Conservation (phyloP, 169 alveolate genomes). For the Eimeria tenella region DNA sequence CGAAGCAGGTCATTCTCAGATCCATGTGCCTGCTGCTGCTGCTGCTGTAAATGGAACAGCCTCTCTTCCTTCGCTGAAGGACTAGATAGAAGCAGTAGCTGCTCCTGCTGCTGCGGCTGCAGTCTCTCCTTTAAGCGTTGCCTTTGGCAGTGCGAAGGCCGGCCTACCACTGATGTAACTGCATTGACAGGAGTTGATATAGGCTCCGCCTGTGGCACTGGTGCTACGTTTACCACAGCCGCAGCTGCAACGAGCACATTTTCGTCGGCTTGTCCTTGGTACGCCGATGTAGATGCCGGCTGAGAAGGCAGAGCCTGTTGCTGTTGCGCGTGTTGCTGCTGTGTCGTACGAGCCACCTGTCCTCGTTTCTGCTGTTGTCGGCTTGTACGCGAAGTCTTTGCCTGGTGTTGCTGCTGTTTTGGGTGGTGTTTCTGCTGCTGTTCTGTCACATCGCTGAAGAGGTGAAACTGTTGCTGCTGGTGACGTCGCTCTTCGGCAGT, state of each 20-base stretch:
- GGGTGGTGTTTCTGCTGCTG: constrained; percentile 14
- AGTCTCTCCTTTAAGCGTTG: constrained; percentile 21
- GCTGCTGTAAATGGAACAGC: not conserved
- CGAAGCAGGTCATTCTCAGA: constrained; percentile 26
- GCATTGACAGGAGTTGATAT: not conserved
- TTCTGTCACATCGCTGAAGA: constrained; percentile 18
- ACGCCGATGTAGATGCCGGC: constrained; percentile 25
- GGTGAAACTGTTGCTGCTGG: constrained; percentile 47
- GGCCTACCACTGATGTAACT: not conserved
- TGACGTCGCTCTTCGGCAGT: not conserved
- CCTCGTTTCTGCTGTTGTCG: constrained; percentile 41
- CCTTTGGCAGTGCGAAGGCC: constrained; percentile 15
- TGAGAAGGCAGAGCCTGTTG: constrained; percentile 21
- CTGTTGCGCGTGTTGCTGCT: constrained; percentile 43
- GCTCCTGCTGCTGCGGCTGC: constrained; percentile 24
- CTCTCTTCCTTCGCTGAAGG: not conserved
- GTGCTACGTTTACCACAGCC: not conserved
- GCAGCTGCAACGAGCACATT: not conserved
- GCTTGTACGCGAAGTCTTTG: constrained; percentile 18
- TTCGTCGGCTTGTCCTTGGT: constrained; percentile 7
- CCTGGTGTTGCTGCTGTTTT: constrained; percentile 36
- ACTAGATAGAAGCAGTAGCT: constrained; percentile 2
- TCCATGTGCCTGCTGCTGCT: constrained; percentile 3
- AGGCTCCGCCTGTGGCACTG: not conserved
- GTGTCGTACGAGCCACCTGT: constrained; percentile 36